These are phyloP conservation scores for Tinospora cordifolia DNA, from an alignment of 164 flowering plant genomes.

Conservation along the genomic window DNA sequence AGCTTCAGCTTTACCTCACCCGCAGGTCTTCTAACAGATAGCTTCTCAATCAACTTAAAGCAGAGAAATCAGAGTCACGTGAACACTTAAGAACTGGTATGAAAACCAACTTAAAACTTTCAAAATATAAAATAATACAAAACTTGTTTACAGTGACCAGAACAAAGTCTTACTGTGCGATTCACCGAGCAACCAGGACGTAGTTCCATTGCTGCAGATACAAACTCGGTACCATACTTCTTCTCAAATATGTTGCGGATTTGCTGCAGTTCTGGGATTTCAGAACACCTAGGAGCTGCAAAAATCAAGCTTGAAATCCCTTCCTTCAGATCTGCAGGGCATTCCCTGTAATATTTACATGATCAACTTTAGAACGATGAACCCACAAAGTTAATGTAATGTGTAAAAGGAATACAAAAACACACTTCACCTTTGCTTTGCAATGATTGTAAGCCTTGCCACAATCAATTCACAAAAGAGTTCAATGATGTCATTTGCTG, in stretches of 20 bases:
- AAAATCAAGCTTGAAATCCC: constrained; percentile 82
- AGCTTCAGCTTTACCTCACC: constrained; percentile 83
- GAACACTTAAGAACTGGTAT: not conserved
- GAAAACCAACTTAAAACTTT: not conserved
- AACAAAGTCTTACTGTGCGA: constrained; percentile 41
- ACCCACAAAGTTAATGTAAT: too few relatives aligned
- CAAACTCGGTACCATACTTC: constrained; percentile 89
- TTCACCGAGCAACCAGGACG: constrained; percentile 86
- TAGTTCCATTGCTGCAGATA: constrained; percentile 77
- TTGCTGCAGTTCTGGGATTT: constrained; percentile 69
- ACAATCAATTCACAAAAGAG: too few relatives aligned
- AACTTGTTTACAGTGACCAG: not conserved
- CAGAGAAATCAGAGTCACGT: constrained; percentile 7
- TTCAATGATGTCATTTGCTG: too few relatives aligned
- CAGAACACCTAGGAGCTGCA: constrained; percentile 87
- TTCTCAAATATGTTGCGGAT: constrained; percentile 65
- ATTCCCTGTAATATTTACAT: constrained; percentile 46
- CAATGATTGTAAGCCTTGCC: too few relatives aligned
- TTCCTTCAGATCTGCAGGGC: constrained; percentile 92
- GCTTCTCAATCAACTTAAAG: constrained; percentile 79
- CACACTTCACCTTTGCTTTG: too few relatives aligned
- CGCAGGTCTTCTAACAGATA: constrained; percentile 75
- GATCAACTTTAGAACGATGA: constrained; percentile 11
- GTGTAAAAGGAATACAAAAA: too few relatives aligned
- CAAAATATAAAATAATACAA: not conserved